phyloP scores from a whole-genome alignment of 176 grass and related monocot genomes.

The Cenchrus americanus region DNA sequence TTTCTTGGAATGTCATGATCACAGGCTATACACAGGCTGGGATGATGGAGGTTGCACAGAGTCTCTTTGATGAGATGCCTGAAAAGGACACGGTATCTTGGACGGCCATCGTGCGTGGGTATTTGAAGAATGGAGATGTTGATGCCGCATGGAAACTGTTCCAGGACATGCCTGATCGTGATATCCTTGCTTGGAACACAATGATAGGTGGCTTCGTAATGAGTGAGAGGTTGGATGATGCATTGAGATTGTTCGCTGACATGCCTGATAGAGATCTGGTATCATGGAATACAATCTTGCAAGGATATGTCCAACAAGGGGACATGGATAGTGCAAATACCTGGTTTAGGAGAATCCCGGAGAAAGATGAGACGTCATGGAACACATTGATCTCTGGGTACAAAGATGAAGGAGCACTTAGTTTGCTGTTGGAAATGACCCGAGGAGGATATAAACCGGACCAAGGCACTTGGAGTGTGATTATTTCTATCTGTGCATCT shows the following conservation, averaged over 20 bases:
- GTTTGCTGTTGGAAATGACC: conserved; percentile 60
- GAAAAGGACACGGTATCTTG: conserved; percentile 68
- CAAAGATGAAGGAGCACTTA: conserved; percentile 57
- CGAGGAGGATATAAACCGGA: conserved; percentile 66
- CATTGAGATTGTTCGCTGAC: conserved; percentile 58
- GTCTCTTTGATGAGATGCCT: conserved; percentile 58
- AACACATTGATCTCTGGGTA: conserved; percentile 74
- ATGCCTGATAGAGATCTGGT: conserved; percentile 72
- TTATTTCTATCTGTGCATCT: conserved; percentile 70
- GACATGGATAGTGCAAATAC: conserved; percentile 63
- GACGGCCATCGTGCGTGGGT: conserved; percentile 69
- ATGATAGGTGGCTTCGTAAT: conserved; percentile 71
- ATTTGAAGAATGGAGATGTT: conserved; percentile 56
- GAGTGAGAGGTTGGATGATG: conserved; percentile 63
- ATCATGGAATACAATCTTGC: conserved; percentile 79
- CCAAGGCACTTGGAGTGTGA: conserved; percentile 59
- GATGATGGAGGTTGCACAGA: conserved; percentile 54
- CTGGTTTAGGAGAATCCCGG: conserved; percentile 66
- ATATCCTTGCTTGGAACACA: conserved; percentile 74
- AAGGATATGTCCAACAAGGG: conserved; percentile 61
- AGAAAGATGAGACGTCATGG: conserved; percentile 69
- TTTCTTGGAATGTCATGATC: conserved; percentile 79
- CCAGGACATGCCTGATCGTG: conserved; percentile 61
- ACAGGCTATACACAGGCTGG: conserved; percentile 53
- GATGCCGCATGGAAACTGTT: conserved; percentile 61